These are phyloP conservation scores for Metschnikowia henanensis DNA, from an alignment of 805 yeast genomes.

Conservation along the genomic window DNA sequence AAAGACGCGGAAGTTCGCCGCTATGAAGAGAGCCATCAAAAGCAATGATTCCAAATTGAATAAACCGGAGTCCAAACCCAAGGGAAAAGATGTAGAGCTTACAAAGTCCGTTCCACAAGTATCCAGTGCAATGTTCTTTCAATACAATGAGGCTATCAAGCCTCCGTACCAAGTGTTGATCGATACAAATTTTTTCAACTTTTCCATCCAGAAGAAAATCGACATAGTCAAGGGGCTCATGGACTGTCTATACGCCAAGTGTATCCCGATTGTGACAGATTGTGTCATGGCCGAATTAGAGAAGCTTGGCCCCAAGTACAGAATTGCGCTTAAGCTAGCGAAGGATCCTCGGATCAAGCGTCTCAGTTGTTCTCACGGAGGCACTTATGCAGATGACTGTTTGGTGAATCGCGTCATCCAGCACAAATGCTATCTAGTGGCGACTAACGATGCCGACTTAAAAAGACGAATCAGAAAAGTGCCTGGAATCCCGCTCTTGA, in stretches of 20 bases:
- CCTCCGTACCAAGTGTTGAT: constrained; percentile 98
- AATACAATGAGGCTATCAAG: constrained; percentile 87
- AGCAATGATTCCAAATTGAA: constrained; percentile 59
- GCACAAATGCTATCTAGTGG: constrained; percentile 96
- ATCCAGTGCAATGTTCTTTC: constrained; percentile 92
- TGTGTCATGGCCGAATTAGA: constrained; percentile 98
- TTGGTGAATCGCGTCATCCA: constrained; percentile 89
- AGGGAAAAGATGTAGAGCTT: constrained; percentile 66
- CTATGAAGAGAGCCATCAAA: constrained; percentile 78
- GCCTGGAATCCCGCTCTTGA: constrained; percentile 96
- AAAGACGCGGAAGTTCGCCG: constrained; percentile 96
- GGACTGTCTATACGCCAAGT: constrained; percentile 93
- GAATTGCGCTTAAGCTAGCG: constrained; percentile 91
- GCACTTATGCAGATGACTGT: constrained; percentile 99
- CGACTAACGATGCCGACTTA: constrained; percentile 96
- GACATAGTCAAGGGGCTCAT: constrained; percentile 96
- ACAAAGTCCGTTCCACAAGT: constrained; percentile 73
- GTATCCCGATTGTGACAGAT: constrained; percentile 94
- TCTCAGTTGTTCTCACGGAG: constrained; percentile 87
- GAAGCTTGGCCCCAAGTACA: constrained; percentile 89
- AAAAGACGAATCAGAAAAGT: constrained; percentile 93
- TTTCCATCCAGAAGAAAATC: constrained; percentile 92
- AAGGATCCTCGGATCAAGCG: constrained; percentile 91
- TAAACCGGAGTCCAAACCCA: constrained; percentile 26
- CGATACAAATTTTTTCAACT: constrained; percentile 96